These are phyloP conservation scores for Dothideomycetidae sp. DNA, from an alignment of 2,329 filamentous ascomycete genomes.

Conservation along the genomic window DNA sequence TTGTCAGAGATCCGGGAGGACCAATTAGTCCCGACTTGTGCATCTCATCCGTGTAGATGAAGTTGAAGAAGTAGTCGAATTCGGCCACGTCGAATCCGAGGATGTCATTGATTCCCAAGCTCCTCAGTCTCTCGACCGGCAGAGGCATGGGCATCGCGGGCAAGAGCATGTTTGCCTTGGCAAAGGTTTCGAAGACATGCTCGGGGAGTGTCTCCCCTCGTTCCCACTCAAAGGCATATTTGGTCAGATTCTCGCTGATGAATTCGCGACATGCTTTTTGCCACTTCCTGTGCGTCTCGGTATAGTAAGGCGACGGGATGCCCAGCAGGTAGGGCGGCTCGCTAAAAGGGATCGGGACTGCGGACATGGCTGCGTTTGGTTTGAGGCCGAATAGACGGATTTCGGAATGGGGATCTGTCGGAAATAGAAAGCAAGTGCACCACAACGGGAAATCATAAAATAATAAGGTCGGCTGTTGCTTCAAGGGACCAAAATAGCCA, in stretches of 20 bases:
- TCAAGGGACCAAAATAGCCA: too few species aligned
- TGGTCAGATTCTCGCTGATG: constrained; percentile 46
- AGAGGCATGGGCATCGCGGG: constrained; percentile 55
- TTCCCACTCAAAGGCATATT: constrained; percentile 57
- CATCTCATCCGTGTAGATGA: constrained; percentile 62
- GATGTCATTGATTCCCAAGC: constrained; percentile 50
- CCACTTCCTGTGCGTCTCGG: constrained; percentile 48
- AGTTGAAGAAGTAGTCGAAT: constrained; percentile 56
- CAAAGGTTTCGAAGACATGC: constrained; percentile 51
- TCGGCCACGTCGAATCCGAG: constrained; percentile 55
- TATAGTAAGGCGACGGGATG: constrained; percentile 59
- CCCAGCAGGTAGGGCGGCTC: constrained; percentile 59
- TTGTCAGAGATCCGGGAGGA: constrained; percentile 50
- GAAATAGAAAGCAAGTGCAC: too few species aligned
- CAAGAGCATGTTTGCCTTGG: constrained; percentile 53
- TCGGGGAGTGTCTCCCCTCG: constrained; percentile 47
- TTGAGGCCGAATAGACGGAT: too few species aligned
- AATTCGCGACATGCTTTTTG: constrained; percentile 56
- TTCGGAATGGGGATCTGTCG: too few species aligned
- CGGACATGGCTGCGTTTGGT: constrained; percentile 10
- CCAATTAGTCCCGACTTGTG: constrained; percentile 49
- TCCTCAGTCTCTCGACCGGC: constrained; percentile 53
- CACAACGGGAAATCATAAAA: too few species aligned
- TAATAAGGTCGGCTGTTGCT: too few species aligned
- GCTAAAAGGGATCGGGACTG: constrained; percentile 47